Conservation (phyloP, 2,329 filamentous ascomycete species). For the Fusarium sterilihyphosum region DNA sequence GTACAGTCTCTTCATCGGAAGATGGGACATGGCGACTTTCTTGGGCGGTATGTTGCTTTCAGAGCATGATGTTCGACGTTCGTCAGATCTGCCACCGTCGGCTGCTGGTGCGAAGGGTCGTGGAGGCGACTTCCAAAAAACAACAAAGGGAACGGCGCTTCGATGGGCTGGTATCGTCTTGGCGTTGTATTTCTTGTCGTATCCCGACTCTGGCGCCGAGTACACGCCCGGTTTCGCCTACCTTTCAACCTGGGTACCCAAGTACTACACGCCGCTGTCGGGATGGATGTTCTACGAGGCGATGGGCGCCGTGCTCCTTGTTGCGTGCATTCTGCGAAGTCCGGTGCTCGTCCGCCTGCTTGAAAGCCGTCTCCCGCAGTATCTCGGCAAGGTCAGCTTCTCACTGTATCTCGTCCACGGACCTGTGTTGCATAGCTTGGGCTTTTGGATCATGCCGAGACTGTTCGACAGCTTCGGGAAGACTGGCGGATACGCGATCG, state of each 20-base stretch:
- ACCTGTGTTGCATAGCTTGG: constrained; percentile 66
- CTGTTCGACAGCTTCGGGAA: constrained; percentile 51
- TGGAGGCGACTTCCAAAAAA: not conserved
- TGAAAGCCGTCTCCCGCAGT: constrained; percentile 48
- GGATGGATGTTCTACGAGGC: constrained; percentile 54
- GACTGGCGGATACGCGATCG: constrained; percentile 44
- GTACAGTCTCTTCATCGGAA: constrained; percentile 48
- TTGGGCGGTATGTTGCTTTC: constrained; percentile 51
- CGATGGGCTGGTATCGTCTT: constrained; percentile 46
- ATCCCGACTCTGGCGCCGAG: constrained; percentile 52
- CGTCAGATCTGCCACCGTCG: constrained; percentile 31
- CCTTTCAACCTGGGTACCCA: constrained; percentile 48
- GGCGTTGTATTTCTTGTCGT: constrained; percentile 52
- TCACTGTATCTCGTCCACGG: constrained; percentile 59
- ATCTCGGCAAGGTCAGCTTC: constrained; percentile 53
- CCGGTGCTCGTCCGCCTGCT: constrained; percentile 43
- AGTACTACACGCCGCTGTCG: constrained; percentile 50
- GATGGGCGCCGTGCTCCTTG: constrained; percentile 50
- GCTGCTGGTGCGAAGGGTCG: constrained; percentile 13
- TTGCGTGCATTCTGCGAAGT: constrained; percentile 50
- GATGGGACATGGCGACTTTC: constrained; percentile 55
- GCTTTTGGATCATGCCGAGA: constrained; percentile 65
- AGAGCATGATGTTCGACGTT: constrained; percentile 48
- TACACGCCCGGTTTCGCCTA: constrained; percentile 51
- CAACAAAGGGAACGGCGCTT: constrained; percentile 18